A percentile compares a stretch with the other conserved stretches of the same genome.
Evolutionary conservation across 768 basidiomycete genomes (phyloP).

Genomic region (Tricholoma sp.): DNA sequence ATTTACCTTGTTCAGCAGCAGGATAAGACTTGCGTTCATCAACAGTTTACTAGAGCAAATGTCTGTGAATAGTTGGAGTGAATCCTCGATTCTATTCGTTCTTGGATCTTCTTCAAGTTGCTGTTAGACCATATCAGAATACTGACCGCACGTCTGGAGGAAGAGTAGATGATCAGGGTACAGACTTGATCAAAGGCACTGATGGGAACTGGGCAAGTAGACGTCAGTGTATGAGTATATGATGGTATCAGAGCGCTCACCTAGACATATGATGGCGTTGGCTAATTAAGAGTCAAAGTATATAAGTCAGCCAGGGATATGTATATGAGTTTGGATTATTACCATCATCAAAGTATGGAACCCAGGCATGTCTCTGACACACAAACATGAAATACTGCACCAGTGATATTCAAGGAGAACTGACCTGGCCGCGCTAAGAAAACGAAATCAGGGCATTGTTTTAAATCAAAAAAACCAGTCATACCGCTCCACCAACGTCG

Average conservation of each 20-base stretch:
- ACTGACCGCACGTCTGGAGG: too few relatives aligned
- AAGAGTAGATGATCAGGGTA: background rate
- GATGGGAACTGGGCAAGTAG: constrained; percentile 50
- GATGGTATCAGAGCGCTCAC: constrained; percentile 14
- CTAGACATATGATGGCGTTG: constrained; percentile 76
- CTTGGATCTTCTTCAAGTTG: constrained; percentile 76
- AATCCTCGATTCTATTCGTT: constrained; percentile 77
- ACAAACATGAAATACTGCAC: background rate
- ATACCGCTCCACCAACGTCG: constrained; percentile 78
- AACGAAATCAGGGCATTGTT: constrained; percentile 2
- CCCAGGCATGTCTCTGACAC: constrained; percentile 67
- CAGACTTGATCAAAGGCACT: constrained; percentile 80
- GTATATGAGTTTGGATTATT: constrained; percentile 14
- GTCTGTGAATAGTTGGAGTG: constrained; percentile 66
- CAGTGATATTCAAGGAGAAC: constrained; percentile 18
- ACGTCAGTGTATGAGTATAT: background rate
- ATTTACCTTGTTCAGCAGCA: constrained; percentile 74
- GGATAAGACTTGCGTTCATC: constrained; percentile 63
- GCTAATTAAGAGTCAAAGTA: constrained; percentile 38
- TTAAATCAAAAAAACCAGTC: constrained; percentile 19
- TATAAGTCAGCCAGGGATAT: background rate
- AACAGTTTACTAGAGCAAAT: constrained; percentile 73
- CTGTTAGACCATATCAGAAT: constrained; percentile 27
- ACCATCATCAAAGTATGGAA: constrained; percentile 83
- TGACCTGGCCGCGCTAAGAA: constrained; percentile 51